phyloP scores from a whole-genome alignment of 805 yeast species.

The Metschnikowia bowlesiae region DNA sequence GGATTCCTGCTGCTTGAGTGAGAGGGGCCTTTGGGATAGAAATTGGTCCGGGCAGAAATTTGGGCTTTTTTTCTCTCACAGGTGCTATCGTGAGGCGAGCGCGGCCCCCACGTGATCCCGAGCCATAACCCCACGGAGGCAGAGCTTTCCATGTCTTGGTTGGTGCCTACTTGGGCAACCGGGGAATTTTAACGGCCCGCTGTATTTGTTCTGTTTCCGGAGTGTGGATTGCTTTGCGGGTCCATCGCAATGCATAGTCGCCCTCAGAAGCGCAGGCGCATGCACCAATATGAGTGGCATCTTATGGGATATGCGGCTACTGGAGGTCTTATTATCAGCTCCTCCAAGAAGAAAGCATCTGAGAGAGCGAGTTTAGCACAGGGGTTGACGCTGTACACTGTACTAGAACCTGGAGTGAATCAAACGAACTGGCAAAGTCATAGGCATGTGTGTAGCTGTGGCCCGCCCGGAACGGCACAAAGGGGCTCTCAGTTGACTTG shows the following conservation, averaged over 20 bases:
- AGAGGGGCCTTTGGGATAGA: neutral
- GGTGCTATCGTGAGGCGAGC: slow-evolving; percentile 4
- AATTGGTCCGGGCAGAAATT: slow-evolving; percentile 1
- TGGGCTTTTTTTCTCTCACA: slow-evolving; percentile 3
- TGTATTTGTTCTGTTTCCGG: neutral
- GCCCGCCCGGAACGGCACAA: no score
- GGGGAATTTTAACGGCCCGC: no score
- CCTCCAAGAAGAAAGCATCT: no score
- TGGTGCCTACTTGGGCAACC: no score
- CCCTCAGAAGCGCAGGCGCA: neutral
- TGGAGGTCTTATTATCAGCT: neutral
- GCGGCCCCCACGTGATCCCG: slow-evolving; percentile 2
- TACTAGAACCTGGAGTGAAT: no score
- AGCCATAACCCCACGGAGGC: neutral
- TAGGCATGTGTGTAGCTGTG: no score
- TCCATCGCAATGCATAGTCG: neutral
- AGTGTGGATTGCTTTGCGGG: neutral
- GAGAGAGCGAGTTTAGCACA: no score
- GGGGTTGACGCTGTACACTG: no score
- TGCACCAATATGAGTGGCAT: neutral
- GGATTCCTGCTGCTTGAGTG: neutral
- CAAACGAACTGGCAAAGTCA: no score
- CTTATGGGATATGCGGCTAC: neutral
- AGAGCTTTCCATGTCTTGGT: no score
- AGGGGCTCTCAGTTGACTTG: no score